Conservation (phyloP, 345 rosid species). For the Salix caprea region DNA sequence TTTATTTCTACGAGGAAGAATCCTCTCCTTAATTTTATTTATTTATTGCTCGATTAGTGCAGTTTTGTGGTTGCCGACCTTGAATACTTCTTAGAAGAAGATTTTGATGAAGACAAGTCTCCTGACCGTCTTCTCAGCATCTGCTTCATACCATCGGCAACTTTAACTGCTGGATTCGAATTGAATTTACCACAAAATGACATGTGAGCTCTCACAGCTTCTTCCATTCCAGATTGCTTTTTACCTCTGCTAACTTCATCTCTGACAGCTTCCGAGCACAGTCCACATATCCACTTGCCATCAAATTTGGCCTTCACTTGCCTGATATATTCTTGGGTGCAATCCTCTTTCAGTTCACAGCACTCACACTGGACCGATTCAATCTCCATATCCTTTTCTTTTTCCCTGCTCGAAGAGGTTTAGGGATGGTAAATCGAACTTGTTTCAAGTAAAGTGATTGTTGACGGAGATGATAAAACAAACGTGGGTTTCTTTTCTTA, state of each 20-base stretch:
- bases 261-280: conserved; percentile 87
- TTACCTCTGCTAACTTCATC: conserved; percentile 62
- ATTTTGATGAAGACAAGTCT: conserved; percentile 44
- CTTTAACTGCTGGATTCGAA: conserved; percentile 77
- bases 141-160: conserved; percentile 95
- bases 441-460: background rate
- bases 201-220: conserved; percentile 87
- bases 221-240: conserved; percentile 51
- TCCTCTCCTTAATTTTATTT: background rate
- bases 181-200: conserved; percentile 87
- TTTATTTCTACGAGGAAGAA: background rate
- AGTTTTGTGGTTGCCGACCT: conserved; percentile 55
- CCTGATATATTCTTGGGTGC: conserved; percentile 72
- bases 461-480: conserved; percentile 16
- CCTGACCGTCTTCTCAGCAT: conserved; percentile 86
- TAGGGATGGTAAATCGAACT: background rate
- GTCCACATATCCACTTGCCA: conserved; percentile 94
- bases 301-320: conserved; percentile 70
- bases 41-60: conserved; percentile 18
- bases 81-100: conserved; percentile 58
- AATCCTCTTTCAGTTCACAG: conserved; percentile 86
- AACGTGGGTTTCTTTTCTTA: conserved; percentile 15
- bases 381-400: conserved; percentile 53
- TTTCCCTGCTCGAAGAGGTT: background rate
- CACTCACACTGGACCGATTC: conserved; percentile 84